Evolutionary conservation across 441 rosid species (phyloP), one percentile per base, ranked within the genome.

Genomic region (Kokia cookei): DNA sequence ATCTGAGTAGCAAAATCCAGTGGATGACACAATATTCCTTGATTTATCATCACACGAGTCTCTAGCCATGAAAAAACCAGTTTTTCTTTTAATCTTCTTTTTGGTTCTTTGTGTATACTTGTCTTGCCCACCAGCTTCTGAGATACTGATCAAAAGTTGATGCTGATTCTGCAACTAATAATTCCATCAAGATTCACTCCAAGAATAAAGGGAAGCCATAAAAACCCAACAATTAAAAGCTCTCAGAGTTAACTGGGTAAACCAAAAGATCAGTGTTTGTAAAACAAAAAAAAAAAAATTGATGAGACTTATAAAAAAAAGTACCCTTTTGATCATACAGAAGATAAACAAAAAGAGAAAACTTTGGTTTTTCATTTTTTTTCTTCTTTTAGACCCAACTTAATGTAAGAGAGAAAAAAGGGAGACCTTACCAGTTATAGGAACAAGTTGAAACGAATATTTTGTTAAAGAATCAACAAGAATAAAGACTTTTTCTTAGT

Each of bases 1-100:
- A 78, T 86, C 90, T 22, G 89, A 65, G 82, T 88, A 90, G 78
- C 85, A 79, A 74, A 84, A 90, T 15, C 81, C 85, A 13, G 76
- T 69, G 19, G 89, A 79, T 9, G 88, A 81, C 35, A 82, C 83
- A 82, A 84, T 80, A 78, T 71, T 75, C 77, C 83, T 81, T 71
- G 88, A 65, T 54, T 86, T 84, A 35, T 84, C 84, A 58, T 82
- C 91, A 73, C 84, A 69, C 32, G 79, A 19, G 47, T 87, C 85
- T 57, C 86, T 59, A 60, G 86, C 82, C 91, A 83, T 82, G 63
- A 29, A 75, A n/a, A n/a, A 27, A 14, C 43, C 15, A 50, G 4
- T 60, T 19, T 55, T 29, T 74, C 6, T 60, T 55, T 15, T 59
- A 19, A 70, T 54, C 29, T 51, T 74, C 22, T 35, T 32, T 69